Evolutionary conservation across 73 alveolate species (phyloP).

Genomic region (Blepharisma japonicum): DNA sequence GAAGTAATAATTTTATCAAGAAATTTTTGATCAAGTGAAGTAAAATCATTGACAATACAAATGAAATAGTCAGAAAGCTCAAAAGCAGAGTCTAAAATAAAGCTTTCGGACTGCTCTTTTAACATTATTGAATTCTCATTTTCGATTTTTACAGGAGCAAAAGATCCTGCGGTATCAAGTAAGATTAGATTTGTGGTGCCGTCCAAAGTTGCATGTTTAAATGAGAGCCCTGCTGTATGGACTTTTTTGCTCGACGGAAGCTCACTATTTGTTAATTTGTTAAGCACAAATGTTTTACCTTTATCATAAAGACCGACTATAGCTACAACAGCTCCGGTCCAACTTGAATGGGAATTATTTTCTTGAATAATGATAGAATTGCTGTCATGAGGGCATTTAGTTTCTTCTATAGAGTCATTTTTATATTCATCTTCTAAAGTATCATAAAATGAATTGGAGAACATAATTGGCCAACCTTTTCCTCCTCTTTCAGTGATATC

Average conservation of each 20-base stretch:
- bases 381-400: too few species aligned
- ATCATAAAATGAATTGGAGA: background rate
- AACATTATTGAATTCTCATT: constrained; percentile 40
- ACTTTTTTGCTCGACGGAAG: constrained; percentile 50
- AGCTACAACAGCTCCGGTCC: constrained; percentile 48
- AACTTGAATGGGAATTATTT: background rate
- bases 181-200: constrained; percentile 39
- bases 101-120: constrained; percentile 50
- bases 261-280: constrained; percentile 35
- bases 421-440: background rate
- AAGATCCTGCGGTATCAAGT: constrained; percentile 57
- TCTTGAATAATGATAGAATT: background rate
- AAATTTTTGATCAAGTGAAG: constrained; percentile 50
- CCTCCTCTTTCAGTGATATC: background rate
- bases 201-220: constrained; percentile 48
- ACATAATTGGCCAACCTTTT: background rate
- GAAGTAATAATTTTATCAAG: constrained; percentile 42
- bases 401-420: background rate
- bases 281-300: constrained; percentile 55
- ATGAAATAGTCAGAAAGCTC: constrained; percentile 49
- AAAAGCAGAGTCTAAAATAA: constrained; percentile 42
- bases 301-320: constrained; percentile 56
- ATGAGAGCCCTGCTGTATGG: constrained; percentile 46
- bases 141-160: constrained; percentile 41
- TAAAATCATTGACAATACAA: constrained; percentile 54